Conservation (phyloP, 176 grass and related monocot genomes). For the Rhynchospora breviuscula region DNA sequence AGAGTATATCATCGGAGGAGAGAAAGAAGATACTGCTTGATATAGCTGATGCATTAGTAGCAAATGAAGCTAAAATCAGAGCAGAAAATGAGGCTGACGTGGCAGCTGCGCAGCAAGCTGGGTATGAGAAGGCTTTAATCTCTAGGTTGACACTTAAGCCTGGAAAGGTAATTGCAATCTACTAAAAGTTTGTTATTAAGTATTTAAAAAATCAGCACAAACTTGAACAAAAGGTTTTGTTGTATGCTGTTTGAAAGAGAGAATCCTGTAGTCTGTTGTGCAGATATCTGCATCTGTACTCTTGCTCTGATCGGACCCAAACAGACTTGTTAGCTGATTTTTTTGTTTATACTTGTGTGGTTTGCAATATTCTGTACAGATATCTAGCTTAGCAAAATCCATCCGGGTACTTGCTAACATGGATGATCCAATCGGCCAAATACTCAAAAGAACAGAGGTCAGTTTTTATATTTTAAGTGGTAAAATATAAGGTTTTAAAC, state of each 20-base stretch:
- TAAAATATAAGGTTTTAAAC: conserved; percentile 5
- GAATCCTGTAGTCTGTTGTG: background rate
- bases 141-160: conserved; percentile 76
- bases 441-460: conserved; percentile 76
- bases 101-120: conserved; percentile 55
- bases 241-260: background rate
- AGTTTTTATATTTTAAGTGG: conserved; percentile 12
- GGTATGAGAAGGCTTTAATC: conserved; percentile 71
- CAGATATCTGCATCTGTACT: background rate
- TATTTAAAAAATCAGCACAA: background rate
- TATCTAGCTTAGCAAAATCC: conserved; percentile 79
- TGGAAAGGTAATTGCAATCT: conserved; percentile 48
- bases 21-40: conserved; percentile 79
- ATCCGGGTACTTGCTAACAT: conserved; percentile 77
- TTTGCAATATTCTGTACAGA: conserved; percentile 39
- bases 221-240: background rate
- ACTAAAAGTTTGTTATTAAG: background rate
- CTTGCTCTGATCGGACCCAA: background rate
- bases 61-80: conserved; percentile 60
- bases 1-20: conserved; percentile 80
- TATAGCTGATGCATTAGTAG: conserved; percentile 76
- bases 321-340: conserved; percentile 7
- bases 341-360: conserved; percentile 9
- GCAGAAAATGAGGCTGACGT: conserved; percentile 84
- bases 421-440: conserved; percentile 86